Evolutionary conservation across 192 early-diverging fungal species (phyloP).

Genomic region (Martensiomyces pterosporus): DNA sequence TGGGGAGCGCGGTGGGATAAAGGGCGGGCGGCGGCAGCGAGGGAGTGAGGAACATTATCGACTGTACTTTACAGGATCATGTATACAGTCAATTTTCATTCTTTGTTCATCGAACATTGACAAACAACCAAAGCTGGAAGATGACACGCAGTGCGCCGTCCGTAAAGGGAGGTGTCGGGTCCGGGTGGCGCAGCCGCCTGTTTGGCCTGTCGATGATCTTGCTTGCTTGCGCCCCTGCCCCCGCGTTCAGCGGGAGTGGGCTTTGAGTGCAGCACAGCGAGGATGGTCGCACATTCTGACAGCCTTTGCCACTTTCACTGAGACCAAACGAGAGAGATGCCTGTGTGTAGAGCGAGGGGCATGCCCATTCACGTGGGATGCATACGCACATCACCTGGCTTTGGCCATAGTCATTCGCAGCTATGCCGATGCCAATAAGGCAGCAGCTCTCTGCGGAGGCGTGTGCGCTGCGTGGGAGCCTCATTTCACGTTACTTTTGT

Average conservation of each 20-base stretch:
- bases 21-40: neutral
- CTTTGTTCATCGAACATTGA: slow-evolving; percentile 50
- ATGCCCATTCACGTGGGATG: too few relatives aligned
- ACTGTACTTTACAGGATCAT: slow-evolving; percentile 53
- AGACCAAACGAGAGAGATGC: too few relatives aligned
- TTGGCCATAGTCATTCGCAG: too few relatives aligned
- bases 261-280: slow-evolving; percentile 37
- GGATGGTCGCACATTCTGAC: slow-evolving; percentile 51
- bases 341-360: too few relatives aligned
- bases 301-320: slow-evolving; percentile 8
- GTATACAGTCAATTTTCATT: slow-evolving; percentile 53
- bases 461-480: neutral
- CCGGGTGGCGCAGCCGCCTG: neutral
- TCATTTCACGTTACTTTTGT: neutral
- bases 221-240: slow-evolving; percentile 36
- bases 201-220: slow-evolving; percentile 35
- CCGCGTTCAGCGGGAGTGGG: slow-evolving; percentile 8
- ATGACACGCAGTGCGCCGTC: slow-evolving; percentile 45
- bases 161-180: slow-evolving; percentile 44
- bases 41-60: slow-evolving; percentile 9
- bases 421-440: too few relatives aligned
- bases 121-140: slow-evolving; percentile 46
- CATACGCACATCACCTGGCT: too few relatives aligned
- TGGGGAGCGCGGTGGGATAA: neutral
- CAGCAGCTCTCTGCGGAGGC: too few relatives aligned